Percentiles rank a stretch among this genome's conserved stretches.
Evolutionary conservation across 257 asterid genomes (phyloP).

Genomic region (Henckelia pumila): DNA sequence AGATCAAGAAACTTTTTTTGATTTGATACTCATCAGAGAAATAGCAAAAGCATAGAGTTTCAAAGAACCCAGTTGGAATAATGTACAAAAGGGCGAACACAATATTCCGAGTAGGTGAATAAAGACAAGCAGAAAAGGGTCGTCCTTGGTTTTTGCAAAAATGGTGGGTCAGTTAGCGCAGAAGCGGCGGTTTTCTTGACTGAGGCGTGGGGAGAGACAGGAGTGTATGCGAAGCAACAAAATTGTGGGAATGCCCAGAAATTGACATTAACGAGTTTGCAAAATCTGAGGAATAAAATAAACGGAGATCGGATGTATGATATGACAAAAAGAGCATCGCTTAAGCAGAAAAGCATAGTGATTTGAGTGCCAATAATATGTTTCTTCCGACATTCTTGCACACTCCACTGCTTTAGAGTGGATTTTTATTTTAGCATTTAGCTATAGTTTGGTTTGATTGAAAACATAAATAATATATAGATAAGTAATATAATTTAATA

Average conservation of each 20-base stretch:
- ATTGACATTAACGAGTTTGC: slow-evolving; percentile 31
- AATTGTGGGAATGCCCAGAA: slow-evolving; percentile 23
- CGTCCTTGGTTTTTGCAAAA: slow-evolving; percentile 51
- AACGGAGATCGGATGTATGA: slow-evolving; percentile 21
- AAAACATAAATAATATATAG: too few species aligned
- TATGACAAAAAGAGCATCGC: slow-evolving; percentile 30
- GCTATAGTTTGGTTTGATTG: too few species aligned
- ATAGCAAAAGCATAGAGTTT: slow-evolving; percentile 13
- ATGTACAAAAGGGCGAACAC: slow-evolving; percentile 25
- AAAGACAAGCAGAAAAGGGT: slow-evolving; percentile 54
- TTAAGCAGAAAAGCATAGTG: slow-evolving; percentile 24
- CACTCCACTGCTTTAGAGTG: background rate
- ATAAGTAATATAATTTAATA: too few species aligned
- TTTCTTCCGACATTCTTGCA: slow-evolving; percentile 43
- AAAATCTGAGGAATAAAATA: slow-evolving; percentile 25
- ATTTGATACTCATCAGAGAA: slow-evolving; percentile 29
- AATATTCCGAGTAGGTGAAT: slow-evolving; percentile 47
- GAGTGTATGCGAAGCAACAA: slow-evolving; percentile 58
- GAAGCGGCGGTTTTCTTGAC: slow-evolving; percentile 35
- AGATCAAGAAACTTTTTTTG: slow-evolving; percentile 35
- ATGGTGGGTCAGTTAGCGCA: slow-evolving; percentile 35
- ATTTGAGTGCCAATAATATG: slow-evolving; percentile 37
- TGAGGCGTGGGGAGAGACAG: slow-evolving; percentile 35
- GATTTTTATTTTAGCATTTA: too few species aligned
- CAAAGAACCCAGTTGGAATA: slow-evolving; percentile 25